Evolutionary conservation across 768 basidiomycete genomes (phyloP).

Genomic region (Termitomyces sp.): DNA sequence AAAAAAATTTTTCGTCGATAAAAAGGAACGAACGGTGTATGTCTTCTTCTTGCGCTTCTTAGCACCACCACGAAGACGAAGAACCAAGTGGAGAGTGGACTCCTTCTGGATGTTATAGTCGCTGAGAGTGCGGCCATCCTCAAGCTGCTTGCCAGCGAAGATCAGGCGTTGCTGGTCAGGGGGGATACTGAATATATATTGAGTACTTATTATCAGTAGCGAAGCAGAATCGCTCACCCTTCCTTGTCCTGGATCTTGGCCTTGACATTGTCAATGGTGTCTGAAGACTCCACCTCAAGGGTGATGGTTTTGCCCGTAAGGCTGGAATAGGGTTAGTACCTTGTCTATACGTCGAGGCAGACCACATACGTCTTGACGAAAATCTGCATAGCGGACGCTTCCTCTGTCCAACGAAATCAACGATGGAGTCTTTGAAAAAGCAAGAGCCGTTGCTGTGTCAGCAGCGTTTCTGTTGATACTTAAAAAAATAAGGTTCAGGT

Average conservation of each 20-base stretch:
- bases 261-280: slow-evolving; percentile 98
- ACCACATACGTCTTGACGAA: slow-evolving; percentile 89
- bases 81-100: slow-evolving; percentile 95
- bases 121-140: slow-evolving; percentile 93
- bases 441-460: slow-evolving; percentile 40
- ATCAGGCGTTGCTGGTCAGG: slow-evolving; percentile 97
- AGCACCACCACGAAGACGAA: slow-evolving; percentile 97
- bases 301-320: slow-evolving; percentile 99
- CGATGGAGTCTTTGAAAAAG: slow-evolving; percentile 94
- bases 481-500: slow-evolving; percentile 11
- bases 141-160: slow-evolving; percentile 99
- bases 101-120: slow-evolving; percentile 99
- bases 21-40: slow-evolving; percentile 68
- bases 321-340: slow-evolving; percentile 33
- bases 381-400: slow-evolving; percentile 89
- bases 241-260: slow-evolving; percentile 98
- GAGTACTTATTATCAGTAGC: neutral
- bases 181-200: slow-evolving; percentile 51
- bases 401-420: slow-evolving; percentile 86
- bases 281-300: slow-evolving; percentile 95
- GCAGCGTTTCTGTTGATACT: slow-evolving; percentile 15
- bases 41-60: slow-evolving; percentile 99
- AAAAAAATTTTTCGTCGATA: neutral
- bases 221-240: slow-evolving; percentile 48
- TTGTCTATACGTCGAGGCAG: neutral